Conservation (phyloP, 2,329 filamentous ascomycete genomes). For the Aspergillus jensenii region DNA sequence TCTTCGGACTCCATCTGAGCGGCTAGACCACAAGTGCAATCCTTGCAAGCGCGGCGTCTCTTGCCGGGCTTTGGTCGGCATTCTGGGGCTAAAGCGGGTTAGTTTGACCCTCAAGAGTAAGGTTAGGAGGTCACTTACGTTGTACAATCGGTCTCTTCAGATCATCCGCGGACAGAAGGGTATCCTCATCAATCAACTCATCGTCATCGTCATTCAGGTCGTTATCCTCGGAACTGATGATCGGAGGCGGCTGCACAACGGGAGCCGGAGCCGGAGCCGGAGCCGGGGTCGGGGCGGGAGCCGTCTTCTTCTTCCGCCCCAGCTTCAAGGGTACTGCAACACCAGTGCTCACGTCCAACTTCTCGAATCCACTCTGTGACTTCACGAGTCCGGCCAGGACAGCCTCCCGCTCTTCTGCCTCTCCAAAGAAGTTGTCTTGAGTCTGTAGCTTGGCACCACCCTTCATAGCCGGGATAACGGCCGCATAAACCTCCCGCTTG, state of each 20-base stretch:
- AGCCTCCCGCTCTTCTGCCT: constrained; percentile 56
- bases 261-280: neutral
- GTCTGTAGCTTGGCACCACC: constrained; percentile 22
- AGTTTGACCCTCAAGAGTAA: constrained; percentile 14
- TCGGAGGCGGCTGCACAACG: constrained; percentile 4
- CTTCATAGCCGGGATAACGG: constrained; percentile 60
- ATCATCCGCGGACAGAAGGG: constrained; percentile 81
- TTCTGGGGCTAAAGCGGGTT: constrained; percentile 63
- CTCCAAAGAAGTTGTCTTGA: constrained; percentile 20
- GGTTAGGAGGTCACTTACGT: constrained; percentile 58
- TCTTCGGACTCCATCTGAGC: constrained; percentile 86
- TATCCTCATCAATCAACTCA: constrained; percentile 88
- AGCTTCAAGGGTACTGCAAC: constrained; percentile 63
- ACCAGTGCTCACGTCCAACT: constrained; percentile 62
- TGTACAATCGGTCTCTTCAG: constrained; percentile 73
- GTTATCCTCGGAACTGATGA: constrained; percentile 12
- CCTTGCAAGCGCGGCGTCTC: constrained; percentile 92
- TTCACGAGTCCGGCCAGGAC: constrained; percentile 78
- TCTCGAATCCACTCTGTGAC: constrained; percentile 66
- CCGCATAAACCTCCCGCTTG: constrained; percentile 64
- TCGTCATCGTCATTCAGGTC: constrained; percentile 68
- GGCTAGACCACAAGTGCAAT: constrained; percentile 93
- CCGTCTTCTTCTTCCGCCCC: constrained; percentile 59
- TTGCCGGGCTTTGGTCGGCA: constrained; percentile 78
- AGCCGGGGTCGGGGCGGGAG: neutral